A percentile compares a stretch with the other conserved stretches of the same genome.
These are phyloP conservation scores for Rhexocercosporidium sp. DNA, from an alignment of 2,329 filamentous ascomycete genomes.

Conservation along the genomic window DNA sequence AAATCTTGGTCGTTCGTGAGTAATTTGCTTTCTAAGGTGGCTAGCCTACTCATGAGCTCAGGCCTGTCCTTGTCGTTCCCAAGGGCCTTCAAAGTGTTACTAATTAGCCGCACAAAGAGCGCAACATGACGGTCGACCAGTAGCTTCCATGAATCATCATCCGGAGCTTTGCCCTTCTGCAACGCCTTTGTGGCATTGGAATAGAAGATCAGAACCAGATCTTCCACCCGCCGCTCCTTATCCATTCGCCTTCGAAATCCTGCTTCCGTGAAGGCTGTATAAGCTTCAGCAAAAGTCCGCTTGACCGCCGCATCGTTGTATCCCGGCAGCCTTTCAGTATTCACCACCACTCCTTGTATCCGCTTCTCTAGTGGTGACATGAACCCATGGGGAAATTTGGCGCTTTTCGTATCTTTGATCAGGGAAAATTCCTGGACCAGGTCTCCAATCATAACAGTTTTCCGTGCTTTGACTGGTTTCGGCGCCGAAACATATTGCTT, in stretches of 20 bases:
- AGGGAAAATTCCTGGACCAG: slow-evolving; percentile 84
- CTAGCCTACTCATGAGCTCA: slow-evolving; percentile 79
- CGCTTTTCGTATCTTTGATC: slow-evolving; percentile 70
- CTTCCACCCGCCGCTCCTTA: slow-evolving; percentile 91
- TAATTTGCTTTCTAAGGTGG: slow-evolving; percentile 88
- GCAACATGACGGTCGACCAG: slow-evolving; percentile 95
- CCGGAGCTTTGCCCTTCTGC: slow-evolving; percentile 73
- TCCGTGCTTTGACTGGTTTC: slow-evolving; percentile 61
- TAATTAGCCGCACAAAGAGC: slow-evolving; percentile 87
- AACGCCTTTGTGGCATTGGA: slow-evolving; percentile 92
- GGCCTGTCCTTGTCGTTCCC: slow-evolving; percentile 85
- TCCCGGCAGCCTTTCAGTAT: slow-evolving; percentile 82
- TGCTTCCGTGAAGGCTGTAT: slow-evolving; percentile 89
- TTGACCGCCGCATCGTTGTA: slow-evolving; percentile 92
- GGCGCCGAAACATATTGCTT: slow-evolving; percentile 80
- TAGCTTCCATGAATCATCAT: slow-evolving; percentile 88
- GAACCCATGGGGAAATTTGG: slow-evolving; percentile 73
- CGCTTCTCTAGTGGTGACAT: slow-evolving; percentile 65
- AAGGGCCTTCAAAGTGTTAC: slow-evolving; percentile 78
- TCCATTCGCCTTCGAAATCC: slow-evolving; percentile 90
- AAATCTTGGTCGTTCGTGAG: slow-evolving; percentile 93
- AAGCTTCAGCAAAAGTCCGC: slow-evolving; percentile 90
- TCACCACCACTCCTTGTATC: slow-evolving; percentile 60
- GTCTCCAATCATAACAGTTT: slow-evolving; percentile 79
- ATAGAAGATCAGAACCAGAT: slow-evolving; percentile 94